phyloP scores from a whole-genome alignment of 169 alveolate genomes.

The Eimeria maxima region DNA sequence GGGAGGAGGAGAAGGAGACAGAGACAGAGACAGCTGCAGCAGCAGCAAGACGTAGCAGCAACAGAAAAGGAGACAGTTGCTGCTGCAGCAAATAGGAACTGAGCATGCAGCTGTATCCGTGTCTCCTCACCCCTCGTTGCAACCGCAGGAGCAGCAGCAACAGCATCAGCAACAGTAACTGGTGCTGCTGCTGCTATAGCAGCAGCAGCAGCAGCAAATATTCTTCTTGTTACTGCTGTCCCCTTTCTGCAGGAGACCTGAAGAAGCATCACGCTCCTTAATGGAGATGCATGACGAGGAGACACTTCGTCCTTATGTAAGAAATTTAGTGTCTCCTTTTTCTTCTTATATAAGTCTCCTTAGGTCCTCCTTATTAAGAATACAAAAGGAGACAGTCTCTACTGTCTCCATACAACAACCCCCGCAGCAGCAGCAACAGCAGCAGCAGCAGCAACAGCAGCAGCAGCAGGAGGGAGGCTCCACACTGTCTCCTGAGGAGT shows the following conservation, averaged over 20 bases:
- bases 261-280: slow-evolving; percentile 21
- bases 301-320: not conserved
- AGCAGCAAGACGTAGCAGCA: not conserved
- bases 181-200: no score
- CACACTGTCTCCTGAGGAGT: not conserved
- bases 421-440: not conserved
- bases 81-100: not conserved
- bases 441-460: not conserved
- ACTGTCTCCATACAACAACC: not conserved
- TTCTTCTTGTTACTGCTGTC: not conserved
- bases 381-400: not conserved
- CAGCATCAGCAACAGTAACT: no score
- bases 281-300: slow-evolving; percentile 32
- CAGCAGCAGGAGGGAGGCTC: slow-evolving; percentile 5
- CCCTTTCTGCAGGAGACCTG: not conserved
- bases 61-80: not conserved
- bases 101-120: no score
- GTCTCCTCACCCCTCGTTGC: no score
- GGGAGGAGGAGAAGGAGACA: no score
- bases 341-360: not conserved
- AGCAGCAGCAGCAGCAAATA: no score
- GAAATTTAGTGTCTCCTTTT: not conserved
- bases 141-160: no score
- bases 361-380: not conserved
- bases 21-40: no score